Evolutionary conservation across 495 filamentous ascomycete genomes (phyloP).

Genomic region (Penicillium salamii): DNA sequence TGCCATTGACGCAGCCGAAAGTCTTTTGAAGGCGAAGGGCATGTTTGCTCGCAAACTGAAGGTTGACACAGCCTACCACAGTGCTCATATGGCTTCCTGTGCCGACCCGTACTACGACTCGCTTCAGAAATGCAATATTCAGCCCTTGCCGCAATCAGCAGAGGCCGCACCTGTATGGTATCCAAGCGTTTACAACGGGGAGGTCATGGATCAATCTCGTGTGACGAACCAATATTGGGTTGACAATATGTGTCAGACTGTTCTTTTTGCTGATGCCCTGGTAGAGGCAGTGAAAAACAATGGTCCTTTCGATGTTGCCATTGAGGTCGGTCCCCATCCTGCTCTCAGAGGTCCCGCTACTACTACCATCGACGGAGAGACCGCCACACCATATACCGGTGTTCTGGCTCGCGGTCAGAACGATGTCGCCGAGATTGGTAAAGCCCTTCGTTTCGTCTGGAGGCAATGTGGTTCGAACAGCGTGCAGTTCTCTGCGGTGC

Average conservation of each 20-base stretch:
- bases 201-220: background rate
- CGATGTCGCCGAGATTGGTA: background rate
- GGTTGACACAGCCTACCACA: constrained; percentile 38
- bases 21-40: constrained; percentile 2
- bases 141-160: background rate
- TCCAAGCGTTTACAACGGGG: constrained; percentile 8
- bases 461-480: background rate
- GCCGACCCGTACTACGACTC: constrained; percentile 36
- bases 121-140: constrained; percentile 12
- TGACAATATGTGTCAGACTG: background rate
- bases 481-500: background rate
- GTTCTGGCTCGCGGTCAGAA: background rate
- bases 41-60: constrained; percentile 33
- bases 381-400: background rate
- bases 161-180: constrained; percentile 1
- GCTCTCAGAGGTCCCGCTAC: background rate
- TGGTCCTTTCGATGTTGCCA: background rate
- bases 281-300: background rate
- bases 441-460: background rate
- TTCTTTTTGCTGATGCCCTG: background rate
- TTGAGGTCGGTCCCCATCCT: background rate
- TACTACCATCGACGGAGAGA: background rate
- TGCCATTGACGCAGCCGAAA: constrained; percentile 22
- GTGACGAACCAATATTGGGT: background rate
- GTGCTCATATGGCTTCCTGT: constrained; percentile 32